These are phyloP conservation scores for Trypanosoma theileri DNA, from an alignment of 208 protist genomes.

Conservation along the genomic window DNA sequence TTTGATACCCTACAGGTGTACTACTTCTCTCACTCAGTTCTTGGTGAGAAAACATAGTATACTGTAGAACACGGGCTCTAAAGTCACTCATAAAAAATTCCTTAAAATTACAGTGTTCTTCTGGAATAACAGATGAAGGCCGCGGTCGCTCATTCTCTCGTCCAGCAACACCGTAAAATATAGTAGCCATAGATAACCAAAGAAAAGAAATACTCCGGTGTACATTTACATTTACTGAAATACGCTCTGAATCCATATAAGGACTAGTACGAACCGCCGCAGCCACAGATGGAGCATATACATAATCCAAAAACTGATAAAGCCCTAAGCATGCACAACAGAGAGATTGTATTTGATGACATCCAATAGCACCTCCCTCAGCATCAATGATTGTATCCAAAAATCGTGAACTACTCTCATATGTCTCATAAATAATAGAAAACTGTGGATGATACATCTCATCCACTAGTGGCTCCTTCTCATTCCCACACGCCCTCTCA, in stretches of 20 bases:
- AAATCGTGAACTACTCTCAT: slow-evolving; percentile 52
- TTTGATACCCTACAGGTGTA: slow-evolving; percentile 10
- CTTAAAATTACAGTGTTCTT: slow-evolving; percentile 86
- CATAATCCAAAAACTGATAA: slow-evolving; percentile 84
- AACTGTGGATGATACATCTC: slow-evolving; percentile 62
- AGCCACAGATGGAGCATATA: slow-evolving; percentile 66
- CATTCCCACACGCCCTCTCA: neutral
- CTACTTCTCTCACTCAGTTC: slow-evolving; percentile 6
- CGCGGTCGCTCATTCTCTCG: slow-evolving; percentile 29
- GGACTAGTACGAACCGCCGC: slow-evolving; percentile 63
- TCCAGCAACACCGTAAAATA: slow-evolving; percentile 59
- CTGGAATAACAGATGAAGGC: slow-evolving; percentile 49
- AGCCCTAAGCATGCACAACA: slow-evolving; percentile 81
- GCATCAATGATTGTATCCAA: slow-evolving; percentile 20
- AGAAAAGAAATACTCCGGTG: slow-evolving; percentile 83
- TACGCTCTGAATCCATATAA: slow-evolving; percentile 58
- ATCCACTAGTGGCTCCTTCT: slow-evolving; percentile 40
- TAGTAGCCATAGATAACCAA: slow-evolving; percentile 70
- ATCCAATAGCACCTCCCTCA: slow-evolving; percentile 26
- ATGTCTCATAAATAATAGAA: slow-evolving; percentile 74
- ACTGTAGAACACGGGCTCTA: slow-evolving; percentile 67
- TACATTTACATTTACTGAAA: slow-evolving; percentile 85
- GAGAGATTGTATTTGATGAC: slow-evolving; percentile 42
- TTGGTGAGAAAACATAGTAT: slow-evolving; percentile 31
- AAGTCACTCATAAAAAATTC: slow-evolving; percentile 88